Percentiles rank a stretch among this genome's conserved stretches.
Conservation (phyloP, 129 eudicot species). For the Lonicera japonica region DNA sequence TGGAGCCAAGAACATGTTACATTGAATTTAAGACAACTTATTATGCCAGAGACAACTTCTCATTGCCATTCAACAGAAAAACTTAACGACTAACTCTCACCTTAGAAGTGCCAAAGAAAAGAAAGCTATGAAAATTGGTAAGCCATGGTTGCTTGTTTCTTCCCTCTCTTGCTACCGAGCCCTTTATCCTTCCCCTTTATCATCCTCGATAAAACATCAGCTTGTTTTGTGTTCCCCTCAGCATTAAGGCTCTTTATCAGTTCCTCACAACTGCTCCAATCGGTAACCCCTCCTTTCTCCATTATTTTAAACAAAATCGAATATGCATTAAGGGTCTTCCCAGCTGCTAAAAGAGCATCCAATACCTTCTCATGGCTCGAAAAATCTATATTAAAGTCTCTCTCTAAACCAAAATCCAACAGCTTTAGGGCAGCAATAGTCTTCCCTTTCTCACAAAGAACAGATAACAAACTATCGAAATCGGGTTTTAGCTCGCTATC, state of each 20-base stretch:
- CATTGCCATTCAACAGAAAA: constrained; percentile 7
- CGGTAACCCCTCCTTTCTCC: constrained; percentile 72
- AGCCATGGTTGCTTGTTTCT: constrained; percentile 45
- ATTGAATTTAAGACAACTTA: constrained; percentile 20
- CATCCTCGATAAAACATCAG: constrained; percentile 72
- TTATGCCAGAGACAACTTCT: constrained; percentile 5
- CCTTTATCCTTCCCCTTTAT: constrained; percentile 39
- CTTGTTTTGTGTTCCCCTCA: constrained; percentile 86
- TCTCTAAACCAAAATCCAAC: constrained; percentile 70
- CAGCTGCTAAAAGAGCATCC: constrained; percentile 74
- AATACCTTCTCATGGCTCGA: constrained; percentile 78
- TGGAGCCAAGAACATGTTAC: constrained; percentile 9
- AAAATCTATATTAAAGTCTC: constrained; percentile 49
- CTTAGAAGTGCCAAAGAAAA: background rate
- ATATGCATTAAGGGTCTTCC: constrained; percentile 83
- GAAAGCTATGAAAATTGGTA: constrained; percentile 2
- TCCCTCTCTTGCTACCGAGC: constrained; percentile 42
- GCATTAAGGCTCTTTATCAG: constrained; percentile 67
- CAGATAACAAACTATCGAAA: constrained; percentile 47
- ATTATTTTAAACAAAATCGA: constrained; percentile 72
- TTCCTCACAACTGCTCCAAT: constrained; percentile 57
- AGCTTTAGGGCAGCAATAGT: constrained; percentile 76
- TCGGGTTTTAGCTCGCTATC: constrained; percentile 46
- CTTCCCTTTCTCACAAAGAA: constrained; percentile 73
- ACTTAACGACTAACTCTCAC: constrained; percentile 14